Conservation (phyloP, 306 rosid species). For the Alnus rubra region DNA sequence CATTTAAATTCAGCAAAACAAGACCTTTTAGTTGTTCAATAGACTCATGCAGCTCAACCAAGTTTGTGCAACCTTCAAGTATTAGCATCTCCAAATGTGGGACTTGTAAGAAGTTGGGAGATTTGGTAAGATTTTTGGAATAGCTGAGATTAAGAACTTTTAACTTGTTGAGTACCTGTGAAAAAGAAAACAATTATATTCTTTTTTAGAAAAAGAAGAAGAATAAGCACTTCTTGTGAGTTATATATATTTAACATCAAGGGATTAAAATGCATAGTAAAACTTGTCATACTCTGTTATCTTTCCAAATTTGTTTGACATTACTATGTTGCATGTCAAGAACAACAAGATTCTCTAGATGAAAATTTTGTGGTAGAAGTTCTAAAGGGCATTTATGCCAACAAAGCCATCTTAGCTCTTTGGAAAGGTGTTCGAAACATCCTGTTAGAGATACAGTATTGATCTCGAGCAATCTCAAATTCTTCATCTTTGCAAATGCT, state of each 20-base stretch:
- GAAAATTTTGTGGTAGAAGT: not conserved
- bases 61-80: not conserved
- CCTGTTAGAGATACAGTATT: not conserved
- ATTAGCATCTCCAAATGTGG: not conserved
- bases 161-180: not conserved
- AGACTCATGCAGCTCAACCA: not conserved
- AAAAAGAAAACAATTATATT: not conserved
- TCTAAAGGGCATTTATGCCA: not conserved
- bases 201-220: too few relatives aligned
- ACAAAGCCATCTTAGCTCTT: not conserved
- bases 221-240: not conserved
- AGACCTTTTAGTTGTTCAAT: not conserved
- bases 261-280: not conserved
- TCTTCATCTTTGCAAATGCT: not conserved
- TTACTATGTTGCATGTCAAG: not conserved
- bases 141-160: not conserved
- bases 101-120: not conserved
- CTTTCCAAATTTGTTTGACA: not conserved
- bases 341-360: not conserved
- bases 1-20: not conserved
- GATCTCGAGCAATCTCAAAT: not conserved
- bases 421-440: not conserved
- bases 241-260: not conserved
- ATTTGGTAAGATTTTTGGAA: not conserved
- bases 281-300: not conserved